Conservation (phyloP, 441 rosid species). For the Gossypium lobatum region DNA sequence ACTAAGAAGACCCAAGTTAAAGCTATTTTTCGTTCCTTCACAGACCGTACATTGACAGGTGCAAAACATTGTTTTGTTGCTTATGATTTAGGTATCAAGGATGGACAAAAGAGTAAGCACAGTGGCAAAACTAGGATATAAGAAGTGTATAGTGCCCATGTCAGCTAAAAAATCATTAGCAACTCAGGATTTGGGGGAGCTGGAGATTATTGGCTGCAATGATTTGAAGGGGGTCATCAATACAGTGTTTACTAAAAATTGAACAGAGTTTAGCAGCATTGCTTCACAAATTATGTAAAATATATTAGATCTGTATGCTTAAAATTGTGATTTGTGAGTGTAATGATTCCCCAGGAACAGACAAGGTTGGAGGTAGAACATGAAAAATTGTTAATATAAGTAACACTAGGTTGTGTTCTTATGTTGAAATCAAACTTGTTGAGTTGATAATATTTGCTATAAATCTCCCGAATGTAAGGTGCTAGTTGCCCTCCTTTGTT, state of each 20-base stretch:
- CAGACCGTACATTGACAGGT: background rate
- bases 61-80: background rate
- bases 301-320: background rate
- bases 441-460: too few species aligned
- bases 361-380: background rate
- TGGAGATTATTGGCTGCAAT: slow-evolving; percentile 58
- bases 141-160: slow-evolving; percentile 63
- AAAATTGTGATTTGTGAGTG: background rate
- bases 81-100: slow-evolving; percentile 53
- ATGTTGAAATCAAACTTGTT: too few species aligned
- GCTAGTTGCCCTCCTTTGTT: too few species aligned
- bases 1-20: too few species aligned
- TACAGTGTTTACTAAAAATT: slow-evolving; percentile 34
- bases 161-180: slow-evolving; percentile 46
- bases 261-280: background rate
- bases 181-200: slow-evolving; percentile 28
- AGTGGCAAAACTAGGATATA: slow-evolving; percentile 70
- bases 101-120: slow-evolving; percentile 77
- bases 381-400: background rate
- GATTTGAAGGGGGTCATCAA: slow-evolving; percentile 67
- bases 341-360: background rate
- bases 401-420: background rate
- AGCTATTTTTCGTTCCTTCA: too few species aligned
- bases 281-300: background rate
- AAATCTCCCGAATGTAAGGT: too few species aligned